Evolutionary conservation across 2,329 filamentous ascomycete species (phyloP), one percentile per base, ranked within the genome.

Genomic region (Tolypocladium capitatum): DNA sequence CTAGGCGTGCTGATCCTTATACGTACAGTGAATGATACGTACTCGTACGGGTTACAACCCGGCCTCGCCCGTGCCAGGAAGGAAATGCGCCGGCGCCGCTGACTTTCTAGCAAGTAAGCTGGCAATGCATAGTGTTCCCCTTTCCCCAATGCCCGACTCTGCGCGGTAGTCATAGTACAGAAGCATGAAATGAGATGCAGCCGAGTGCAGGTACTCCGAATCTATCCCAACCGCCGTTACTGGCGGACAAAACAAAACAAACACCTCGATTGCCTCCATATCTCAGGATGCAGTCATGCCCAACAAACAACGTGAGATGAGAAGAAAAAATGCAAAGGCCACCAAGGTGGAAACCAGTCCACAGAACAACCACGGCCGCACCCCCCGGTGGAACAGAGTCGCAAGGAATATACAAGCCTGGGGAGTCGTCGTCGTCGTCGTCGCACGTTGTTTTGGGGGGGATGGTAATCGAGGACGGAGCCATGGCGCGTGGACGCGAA

Each of bases 51-150:
- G n/a, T n/a, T n/a, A n/a, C 38, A 3, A 28, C 24, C 38, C 38
- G 31, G 9, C 24, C 24, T 34, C 20, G 14, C 28, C 45, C 40
- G 11, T 43, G 14, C 11, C 21, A 21, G 13, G 20, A 45, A 33
- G 16, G 31, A 45, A 45, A 34, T 30, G 42, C 28, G 42, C 42
- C 47, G 33, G 43, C 27, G 47, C 35, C 42, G 42, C 42, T 33
- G 43, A 41, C 47, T 41, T 14, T 48, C 28, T 48, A 24, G 14
- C 40, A 43, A 36, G 35, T 43, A 24, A 33, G 43, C 42, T 45
- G 43, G 42, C 47, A 36, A 45, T 45, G 42, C 47, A 45, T 28
- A 45, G 21, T 40, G 21, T 40, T 41, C n/a, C 38, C 38, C 7
- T 27, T n/a, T 16, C 24, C 24, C 24, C 24, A 41, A 41, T 41